These are phyloP conservation scores for Alternaria sp. DNA, from an alignment of 2,329 filamentous ascomycete species.

Conservation along the genomic window DNA sequence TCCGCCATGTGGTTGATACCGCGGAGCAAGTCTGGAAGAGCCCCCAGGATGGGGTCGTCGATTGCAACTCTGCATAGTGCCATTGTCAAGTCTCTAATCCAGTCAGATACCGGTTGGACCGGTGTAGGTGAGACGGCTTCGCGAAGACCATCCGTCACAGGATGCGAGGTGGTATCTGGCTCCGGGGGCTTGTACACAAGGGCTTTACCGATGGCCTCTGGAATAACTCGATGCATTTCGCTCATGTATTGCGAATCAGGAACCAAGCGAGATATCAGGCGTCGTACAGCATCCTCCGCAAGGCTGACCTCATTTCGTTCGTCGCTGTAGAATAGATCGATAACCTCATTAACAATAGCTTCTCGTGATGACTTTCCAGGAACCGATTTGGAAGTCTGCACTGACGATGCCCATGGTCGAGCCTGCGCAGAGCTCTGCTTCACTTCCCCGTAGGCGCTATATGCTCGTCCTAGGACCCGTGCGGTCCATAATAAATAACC, in stretches of 20 bases:
- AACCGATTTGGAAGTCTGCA: constrained; percentile 25
- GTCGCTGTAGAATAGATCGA: constrained; percentile 48
- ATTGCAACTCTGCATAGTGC: constrained; percentile 60
- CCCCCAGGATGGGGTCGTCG: constrained; percentile 71
- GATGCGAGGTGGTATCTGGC: constrained; percentile 2
- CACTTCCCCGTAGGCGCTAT: constrained; percentile 68
- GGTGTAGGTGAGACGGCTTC: constrained; percentile 22
- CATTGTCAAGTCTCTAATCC: constrained; percentile 68
- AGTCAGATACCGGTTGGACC: constrained; percentile 48
- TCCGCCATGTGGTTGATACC: constrained; percentile 73
- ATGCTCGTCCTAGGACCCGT: constrained; percentile 81
- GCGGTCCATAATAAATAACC: constrained; percentile 86
- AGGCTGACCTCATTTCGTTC: constrained; percentile 51
- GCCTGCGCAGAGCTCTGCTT: constrained; percentile 47
- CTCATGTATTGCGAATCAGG: constrained; percentile 29
- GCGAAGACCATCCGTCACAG: constrained; percentile 20
- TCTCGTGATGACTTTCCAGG: constrained; percentile 39
- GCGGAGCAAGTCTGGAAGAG: constrained; percentile 70
- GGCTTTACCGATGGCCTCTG: constrained; percentile 37
- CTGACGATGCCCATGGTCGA: constrained; percentile 34
- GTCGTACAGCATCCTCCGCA: constrained; percentile 50
- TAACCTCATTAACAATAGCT: constrained; percentile 47
- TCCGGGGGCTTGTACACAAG: constrained; percentile 32
- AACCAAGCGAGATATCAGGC: constrained; percentile 37
- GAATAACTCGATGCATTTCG: constrained; percentile 41